These are phyloP conservation scores for Rhizopogon salebrosus DNA, from an alignment of 768 basidiomycete genomes.

Conservation along the genomic window DNA sequence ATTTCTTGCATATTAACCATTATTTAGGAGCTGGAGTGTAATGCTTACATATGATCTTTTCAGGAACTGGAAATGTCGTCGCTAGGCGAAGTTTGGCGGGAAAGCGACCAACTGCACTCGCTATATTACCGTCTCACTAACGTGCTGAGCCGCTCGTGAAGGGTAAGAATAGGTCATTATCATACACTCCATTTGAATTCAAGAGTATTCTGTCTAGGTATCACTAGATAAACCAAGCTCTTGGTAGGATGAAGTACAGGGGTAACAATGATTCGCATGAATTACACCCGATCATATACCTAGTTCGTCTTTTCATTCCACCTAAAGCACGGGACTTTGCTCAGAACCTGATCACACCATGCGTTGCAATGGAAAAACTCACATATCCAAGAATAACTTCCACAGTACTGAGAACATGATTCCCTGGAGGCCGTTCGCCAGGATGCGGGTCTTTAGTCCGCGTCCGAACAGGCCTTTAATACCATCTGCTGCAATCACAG, in stretches of 20 bases:
- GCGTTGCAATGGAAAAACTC: conserved; percentile 27
- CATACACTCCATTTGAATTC: background rate
- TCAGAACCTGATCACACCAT: background rate
- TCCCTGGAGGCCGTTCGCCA: conserved; percentile 90
- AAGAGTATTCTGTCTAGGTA: background rate
- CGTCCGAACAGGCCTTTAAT: conserved; percentile 78
- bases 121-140: background rate
- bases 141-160: background rate
- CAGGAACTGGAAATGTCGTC: no score
- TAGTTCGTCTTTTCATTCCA: conserved; percentile 30
- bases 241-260: background rate
- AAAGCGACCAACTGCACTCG: background rate
- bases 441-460: conserved; percentile 82
- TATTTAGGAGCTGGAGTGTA: background rate
- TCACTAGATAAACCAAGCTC: background rate
- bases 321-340: conserved; percentile 10
- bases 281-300: background rate
- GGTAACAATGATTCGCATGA: background rate
- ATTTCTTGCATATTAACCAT: background rate
- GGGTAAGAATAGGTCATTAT: background rate
- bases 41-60: no score
- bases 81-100: background rate
- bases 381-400: conserved; percentile 89
- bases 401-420: conserved; percentile 89
- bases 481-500: conserved; percentile 74